Percentiles rank a stretch among this genome's conserved stretches.
Evolutionary conservation across 768 basidiomycete genomes (phyloP).

Genomic region (Lentinula boryana): DNA sequence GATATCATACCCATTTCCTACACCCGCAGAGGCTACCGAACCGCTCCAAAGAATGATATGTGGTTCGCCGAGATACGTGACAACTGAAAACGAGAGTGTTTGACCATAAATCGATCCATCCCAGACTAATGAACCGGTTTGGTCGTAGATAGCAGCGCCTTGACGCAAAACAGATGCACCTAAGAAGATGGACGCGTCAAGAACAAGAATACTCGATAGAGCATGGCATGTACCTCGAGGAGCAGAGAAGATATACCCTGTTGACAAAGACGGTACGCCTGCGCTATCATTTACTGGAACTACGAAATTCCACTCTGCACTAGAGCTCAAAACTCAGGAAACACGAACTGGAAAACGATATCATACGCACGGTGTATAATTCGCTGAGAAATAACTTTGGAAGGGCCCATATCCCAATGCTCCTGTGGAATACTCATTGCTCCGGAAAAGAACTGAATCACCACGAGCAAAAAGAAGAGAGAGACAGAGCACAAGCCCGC

Average conservation of each 20-base stretch:
- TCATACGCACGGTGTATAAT: conserved; percentile 1
- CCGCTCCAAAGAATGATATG: conserved; percentile 1
- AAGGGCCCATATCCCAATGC: conserved; percentile 2
- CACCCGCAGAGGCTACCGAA: not conserved
- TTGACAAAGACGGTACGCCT: not conserved
- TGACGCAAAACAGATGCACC: not conserved
- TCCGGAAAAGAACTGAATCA: not conserved
- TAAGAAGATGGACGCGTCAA: not conserved
- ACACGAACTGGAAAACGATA: not conserved
- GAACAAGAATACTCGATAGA: not conserved
- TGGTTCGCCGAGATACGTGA: conserved; percentile 1
- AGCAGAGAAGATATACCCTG: not conserved
- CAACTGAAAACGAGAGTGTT: not conserved
- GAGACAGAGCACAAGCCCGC: not conserved
- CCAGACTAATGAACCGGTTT: not conserved
- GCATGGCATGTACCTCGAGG: not conserved
- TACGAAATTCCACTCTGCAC: conserved; percentile 2
- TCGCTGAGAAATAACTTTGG: conserved; percentile 2
- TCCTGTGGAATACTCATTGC: conserved; percentile 1
- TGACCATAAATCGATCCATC: conserved; percentile 2
- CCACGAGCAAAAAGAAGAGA: not conserved
- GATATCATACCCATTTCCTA: not conserved
- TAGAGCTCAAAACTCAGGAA: not conserved
- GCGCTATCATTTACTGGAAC: not conserved
- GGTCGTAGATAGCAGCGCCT: not conserved